Conservation (phyloP, 1,139 yeast species). For the Blastobotrys serpentis region DNA sequence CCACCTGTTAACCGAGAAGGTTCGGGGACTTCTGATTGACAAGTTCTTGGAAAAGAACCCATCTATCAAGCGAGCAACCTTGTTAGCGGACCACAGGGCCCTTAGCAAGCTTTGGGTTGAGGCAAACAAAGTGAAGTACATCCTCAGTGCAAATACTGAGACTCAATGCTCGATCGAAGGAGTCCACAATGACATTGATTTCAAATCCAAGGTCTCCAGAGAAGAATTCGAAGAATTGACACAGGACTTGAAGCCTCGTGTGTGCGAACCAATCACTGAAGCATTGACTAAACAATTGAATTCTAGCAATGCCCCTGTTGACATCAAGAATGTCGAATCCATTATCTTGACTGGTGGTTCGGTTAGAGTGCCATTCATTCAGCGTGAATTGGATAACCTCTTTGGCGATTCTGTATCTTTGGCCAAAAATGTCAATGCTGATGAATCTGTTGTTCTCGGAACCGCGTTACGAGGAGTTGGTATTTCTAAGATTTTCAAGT, state of each 20-base stretch:
- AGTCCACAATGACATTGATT: conserved; percentile 64
- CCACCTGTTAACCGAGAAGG: conserved; percentile 60
- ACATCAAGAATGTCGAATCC: conserved; percentile 52
- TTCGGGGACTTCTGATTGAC: conserved; percentile 58
- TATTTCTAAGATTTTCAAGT: conserved; percentile 57
- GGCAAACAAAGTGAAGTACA: conserved; percentile 83
- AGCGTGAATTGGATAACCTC: conserved; percentile 48
- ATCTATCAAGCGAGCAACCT: conserved; percentile 27
- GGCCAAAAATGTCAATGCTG: conserved; percentile 91
- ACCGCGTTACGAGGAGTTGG: conserved; percentile 78
- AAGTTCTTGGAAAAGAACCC: conserved; percentile 50
- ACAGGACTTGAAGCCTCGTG: conserved; percentile 45
- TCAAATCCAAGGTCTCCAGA: conserved; percentile 63
- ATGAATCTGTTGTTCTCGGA: conserved; percentile 92
- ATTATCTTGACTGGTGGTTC: conserved; percentile 89
- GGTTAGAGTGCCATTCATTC: conserved; percentile 85
- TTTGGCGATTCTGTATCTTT: conserved; percentile 55
- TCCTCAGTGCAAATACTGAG: conserved; percentile 84
- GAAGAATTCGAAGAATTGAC: conserved; percentile 70
- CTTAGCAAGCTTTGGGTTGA: conserved; percentile 70
- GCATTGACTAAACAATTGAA: conserved; percentile 44
- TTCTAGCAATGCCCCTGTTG: conserved; percentile 35
- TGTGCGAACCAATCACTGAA: conserved; percentile 54
- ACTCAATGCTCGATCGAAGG: conserved; percentile 67
- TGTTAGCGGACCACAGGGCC: conserved; percentile 55